Base-by-base conservation (phyloP, 768 basidiomycete genomes). In the Termitomyces heimii region DNA sequence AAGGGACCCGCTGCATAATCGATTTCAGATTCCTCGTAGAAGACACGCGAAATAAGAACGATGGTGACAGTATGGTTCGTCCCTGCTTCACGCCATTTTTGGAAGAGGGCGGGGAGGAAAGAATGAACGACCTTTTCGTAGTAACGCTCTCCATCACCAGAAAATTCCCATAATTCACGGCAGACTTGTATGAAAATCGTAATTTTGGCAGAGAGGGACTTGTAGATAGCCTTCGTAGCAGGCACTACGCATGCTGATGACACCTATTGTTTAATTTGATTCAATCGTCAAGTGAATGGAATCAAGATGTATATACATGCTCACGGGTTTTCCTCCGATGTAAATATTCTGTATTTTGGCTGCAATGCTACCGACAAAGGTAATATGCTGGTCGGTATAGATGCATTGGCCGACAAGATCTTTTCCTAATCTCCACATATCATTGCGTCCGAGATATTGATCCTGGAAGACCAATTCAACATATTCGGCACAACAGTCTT, bases 51-150 rank as follows among this genome's bases (percentile, higher is more conserved):
- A 59, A 98, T 91, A 49, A 98, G 83, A 54, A 98, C 92, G 62
- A 99, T 90, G 18, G 94, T 94, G 55, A 96, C 89, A 8, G 88
- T 90, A 66, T 99, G 97, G 53, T 94, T 95, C 28, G 96, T 92
- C 35, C 86, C 84, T 4, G 86, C 80, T 55, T 89, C 85, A 45
- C 81, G 77, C 94, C 94, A 98, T 60, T 85, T 88, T 12, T 80
- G 70, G 64, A 98, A 94, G 4, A 98, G 80, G 14, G 89, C 82
- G 1, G 96, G 94, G 8, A 99, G 82, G 74, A 98, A 98, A 3
- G 94, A 92, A 68, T 98, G 94, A 2, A 96, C 89, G n/a, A 96
- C 90, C 74, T 98, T 98, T 69, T 98, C 97, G 67, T 92, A 89
- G 71, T 89, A 94, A 5, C 95, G 84, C 69, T 97, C 94, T 24